Percentiles rank a stretch among this genome's conserved stretches.
Conservation (phyloP, 2,329 filamentous ascomycete species). For the Epichloe hybrida region DNA sequence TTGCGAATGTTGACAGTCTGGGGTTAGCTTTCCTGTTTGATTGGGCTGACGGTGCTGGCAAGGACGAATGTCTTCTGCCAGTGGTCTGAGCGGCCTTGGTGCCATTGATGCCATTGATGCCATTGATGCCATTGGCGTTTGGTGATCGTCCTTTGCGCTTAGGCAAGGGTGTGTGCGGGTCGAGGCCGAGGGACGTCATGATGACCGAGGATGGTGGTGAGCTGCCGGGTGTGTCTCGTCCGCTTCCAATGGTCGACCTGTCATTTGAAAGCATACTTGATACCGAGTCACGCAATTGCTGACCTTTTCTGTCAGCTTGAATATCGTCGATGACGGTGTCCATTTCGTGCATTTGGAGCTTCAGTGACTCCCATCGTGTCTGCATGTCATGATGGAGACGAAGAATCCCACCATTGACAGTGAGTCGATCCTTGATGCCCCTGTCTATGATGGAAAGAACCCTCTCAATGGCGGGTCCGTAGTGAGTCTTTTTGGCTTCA, state of each 20-base stretch:
- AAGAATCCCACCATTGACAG: constrained; percentile 90
- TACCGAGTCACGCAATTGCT: constrained; percentile 80
- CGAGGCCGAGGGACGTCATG: constrained; percentile 41
- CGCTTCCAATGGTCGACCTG: constrained; percentile 55
- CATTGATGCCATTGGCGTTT: constrained; percentile 25
- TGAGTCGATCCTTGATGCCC: constrained; percentile 88
- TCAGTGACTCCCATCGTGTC: constrained; percentile 64
- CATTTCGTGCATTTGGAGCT: constrained; percentile 63
- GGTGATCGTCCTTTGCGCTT: constrained; percentile 34
- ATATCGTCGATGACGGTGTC: constrained; percentile 64
- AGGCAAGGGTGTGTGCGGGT: constrained; percentile 30
- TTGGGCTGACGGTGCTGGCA: constrained; percentile 31
- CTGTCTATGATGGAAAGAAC: constrained; percentile 88
- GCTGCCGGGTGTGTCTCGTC: constrained; percentile 57
- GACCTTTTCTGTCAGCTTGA: constrained; percentile 45
- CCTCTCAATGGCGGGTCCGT: constrained; percentile 82
- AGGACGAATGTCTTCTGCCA: constrained; percentile 32
- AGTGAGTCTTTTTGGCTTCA: constrained; percentile 88
- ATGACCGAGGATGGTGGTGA: constrained; percentile 49
- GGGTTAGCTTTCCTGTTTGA: constrained; percentile 27
- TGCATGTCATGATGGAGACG: constrained; percentile 77
- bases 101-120: constrained; percentile 33
- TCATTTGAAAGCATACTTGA: constrained; percentile 85
- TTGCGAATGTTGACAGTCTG: constrained; percentile 32
- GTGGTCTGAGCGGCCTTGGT: constrained; percentile 32